Conservation (phyloP, 495 filamentous ascomycete genomes). For the Staphylotrichum tortipilum region DNA sequence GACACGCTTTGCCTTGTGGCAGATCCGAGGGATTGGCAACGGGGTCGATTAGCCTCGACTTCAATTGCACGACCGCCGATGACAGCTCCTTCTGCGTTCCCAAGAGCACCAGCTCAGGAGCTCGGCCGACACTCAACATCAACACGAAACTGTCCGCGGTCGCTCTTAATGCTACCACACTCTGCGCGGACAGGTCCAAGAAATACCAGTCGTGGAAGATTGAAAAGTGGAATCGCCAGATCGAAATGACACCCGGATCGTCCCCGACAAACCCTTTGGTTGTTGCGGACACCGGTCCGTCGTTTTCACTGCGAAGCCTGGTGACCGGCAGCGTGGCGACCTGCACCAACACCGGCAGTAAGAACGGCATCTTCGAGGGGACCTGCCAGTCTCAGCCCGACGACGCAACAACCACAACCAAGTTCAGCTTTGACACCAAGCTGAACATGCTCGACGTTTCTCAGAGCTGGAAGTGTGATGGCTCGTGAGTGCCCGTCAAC, state of each 20-base stretch:
- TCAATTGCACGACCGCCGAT: constrained; percentile 25
- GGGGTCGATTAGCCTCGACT: constrained; percentile 22
- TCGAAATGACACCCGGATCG: constrained; percentile 21
- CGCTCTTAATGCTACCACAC: constrained; percentile 7
- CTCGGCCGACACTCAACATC: constrained; percentile 13
- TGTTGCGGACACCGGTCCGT: constrained; percentile 28
- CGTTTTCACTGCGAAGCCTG: constrained; percentile 26
- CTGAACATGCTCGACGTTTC: constrained; percentile 27
- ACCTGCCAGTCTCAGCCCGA: constrained; percentile 3
- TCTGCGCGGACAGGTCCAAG: constrained; percentile 19
- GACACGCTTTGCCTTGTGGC: background rate
- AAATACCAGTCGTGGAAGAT: constrained; percentile 32
- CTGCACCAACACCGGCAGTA: constrained; percentile 17
- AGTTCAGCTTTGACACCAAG: constrained; percentile 26
- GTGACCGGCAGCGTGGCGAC: constrained; percentile 21
- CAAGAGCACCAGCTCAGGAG: constrained; percentile 6
- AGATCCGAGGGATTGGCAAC: constrained; percentile 28
- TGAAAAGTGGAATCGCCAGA: constrained; percentile 27
- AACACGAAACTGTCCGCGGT: constrained; percentile 13
- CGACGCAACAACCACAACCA: constrained; percentile 9
- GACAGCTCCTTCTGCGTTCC: constrained; percentile 20
- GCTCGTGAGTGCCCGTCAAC: constrained; percentile 29
- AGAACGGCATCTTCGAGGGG: constrained; percentile 21
- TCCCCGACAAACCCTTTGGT: background rate
- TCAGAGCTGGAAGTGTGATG: constrained; percentile 26